Conservation (phyloP, 352 stramenopile genomes). For the Phytophthora colocasiae region DNA sequence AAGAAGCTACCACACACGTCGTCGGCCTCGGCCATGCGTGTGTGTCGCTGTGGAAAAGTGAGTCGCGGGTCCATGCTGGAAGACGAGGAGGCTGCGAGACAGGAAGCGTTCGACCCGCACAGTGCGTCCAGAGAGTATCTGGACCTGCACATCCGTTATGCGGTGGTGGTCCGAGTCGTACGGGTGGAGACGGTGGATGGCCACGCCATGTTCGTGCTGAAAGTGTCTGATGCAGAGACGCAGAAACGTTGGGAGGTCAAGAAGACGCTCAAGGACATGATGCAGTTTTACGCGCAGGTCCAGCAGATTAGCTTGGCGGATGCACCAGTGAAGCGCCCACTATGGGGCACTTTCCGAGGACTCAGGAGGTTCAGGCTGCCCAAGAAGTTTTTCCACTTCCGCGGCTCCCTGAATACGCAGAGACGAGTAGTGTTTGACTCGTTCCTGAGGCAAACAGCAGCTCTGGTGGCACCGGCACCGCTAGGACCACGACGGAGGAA, state of each 20-base stretch:
- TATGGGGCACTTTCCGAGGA: slow-evolving; percentile 64
- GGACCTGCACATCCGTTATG: slow-evolving; percentile 56
- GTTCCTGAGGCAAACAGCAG: slow-evolving; percentile 69
- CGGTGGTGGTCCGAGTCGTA: slow-evolving; percentile 51
- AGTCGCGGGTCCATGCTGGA: slow-evolving; percentile 20
- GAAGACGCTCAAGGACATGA: slow-evolving; percentile 72
- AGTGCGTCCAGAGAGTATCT: slow-evolving; percentile 53
- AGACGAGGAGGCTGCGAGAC: slow-evolving; percentile 9
- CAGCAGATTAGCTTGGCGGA: slow-evolving; percentile 56
- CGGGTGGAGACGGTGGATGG: slow-evolving; percentile 46
- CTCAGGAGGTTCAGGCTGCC: slow-evolving; percentile 59
- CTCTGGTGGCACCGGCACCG: slow-evolving; percentile 60
- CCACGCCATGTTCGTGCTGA: slow-evolving; percentile 49
- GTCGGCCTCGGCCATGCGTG: slow-evolving; percentile 29
- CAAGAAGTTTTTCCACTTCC: slow-evolving; percentile 62
- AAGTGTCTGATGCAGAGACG: slow-evolving; percentile 63
- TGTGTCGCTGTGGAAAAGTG: slow-evolving; percentile 34
- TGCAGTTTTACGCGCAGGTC: slow-evolving; percentile 65
- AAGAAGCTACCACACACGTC: slow-evolving; percentile 31
- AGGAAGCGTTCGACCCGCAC: slow-evolving; percentile 33
- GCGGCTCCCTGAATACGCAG: slow-evolving; percentile 60
- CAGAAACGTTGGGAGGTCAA: slow-evolving; percentile 61
- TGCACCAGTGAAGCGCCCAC: slow-evolving; percentile 57
- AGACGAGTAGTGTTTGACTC: slow-evolving; percentile 73
- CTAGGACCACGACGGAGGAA: slow-evolving; percentile 60